Conservation (phyloP, 371 early-diverging fungal species). For the Circinella minor region DNA sequence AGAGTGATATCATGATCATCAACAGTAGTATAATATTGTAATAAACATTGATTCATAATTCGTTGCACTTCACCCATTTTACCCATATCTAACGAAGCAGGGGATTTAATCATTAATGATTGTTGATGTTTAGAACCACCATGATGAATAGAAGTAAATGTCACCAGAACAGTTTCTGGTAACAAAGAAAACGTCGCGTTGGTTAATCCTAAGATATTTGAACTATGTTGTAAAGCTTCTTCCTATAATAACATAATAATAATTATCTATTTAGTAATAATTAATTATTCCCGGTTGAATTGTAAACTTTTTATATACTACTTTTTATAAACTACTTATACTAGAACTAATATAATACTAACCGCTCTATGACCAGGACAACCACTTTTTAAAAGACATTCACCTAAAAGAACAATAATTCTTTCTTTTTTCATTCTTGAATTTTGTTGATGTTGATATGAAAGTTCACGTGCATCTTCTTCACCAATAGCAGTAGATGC, state of each 20-base stretch:
- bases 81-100: constrained; percentile 42
- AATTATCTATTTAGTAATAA: not conserved
- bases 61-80: constrained; percentile 41
- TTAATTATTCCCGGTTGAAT: not conserved
- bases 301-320: not conserved
- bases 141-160: constrained; percentile 14
- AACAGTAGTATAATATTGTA: constrained; percentile 25
- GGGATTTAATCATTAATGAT: constrained; percentile 49
- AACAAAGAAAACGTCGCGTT: constrained; percentile 43
- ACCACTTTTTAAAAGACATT: constrained; percentile 42
- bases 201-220: constrained; percentile 24
- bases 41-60: constrained; percentile 36
- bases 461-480: not conserved
- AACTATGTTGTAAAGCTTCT: constrained; percentile 39
- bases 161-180: constrained; percentile 46
- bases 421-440: constrained; percentile 6
- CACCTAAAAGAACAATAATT: constrained; percentile 26
- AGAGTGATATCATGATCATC: constrained; percentile 6
- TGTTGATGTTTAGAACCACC: constrained; percentile 14
- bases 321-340: too few species aligned
- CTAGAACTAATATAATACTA: constrained; percentile 13
- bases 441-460: not conserved
- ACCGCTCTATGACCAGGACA: constrained; percentile 53
- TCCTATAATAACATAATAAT: constrained; percentile 38
- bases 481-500: not conserved